phyloP scores from a whole-genome alignment of 2,329 filamentous ascomycete species.

The Neodidymelliopsis sp. region DNA sequence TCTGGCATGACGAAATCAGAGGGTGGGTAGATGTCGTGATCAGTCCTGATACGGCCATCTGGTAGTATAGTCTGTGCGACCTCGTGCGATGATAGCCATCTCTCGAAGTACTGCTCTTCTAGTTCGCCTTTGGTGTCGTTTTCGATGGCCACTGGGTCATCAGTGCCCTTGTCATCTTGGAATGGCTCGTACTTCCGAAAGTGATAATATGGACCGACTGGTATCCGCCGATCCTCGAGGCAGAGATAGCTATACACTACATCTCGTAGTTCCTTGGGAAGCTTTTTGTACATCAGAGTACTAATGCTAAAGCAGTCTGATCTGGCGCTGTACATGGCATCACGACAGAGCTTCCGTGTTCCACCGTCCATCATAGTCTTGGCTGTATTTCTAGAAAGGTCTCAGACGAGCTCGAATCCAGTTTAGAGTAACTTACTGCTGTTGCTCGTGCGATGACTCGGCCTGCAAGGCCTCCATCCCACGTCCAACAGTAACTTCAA shows the following conservation, averaged over 20 bases:
- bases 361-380: too few species aligned
- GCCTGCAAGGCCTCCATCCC: neutral
- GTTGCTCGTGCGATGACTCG: neutral
- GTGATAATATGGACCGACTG: slow-evolving; percentile 34
- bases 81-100: neutral
- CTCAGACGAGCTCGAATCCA: neutral
- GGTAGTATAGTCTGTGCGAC: slow-evolving; percentile 9
- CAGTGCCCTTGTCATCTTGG: neutral
- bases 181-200: slow-evolving; percentile 24
- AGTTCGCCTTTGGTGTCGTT: too few species aligned
- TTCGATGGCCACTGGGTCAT: neutral
- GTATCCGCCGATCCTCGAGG: slow-evolving; percentile 31
- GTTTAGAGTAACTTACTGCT: slow-evolving; percentile 7
- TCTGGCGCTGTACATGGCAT: neutral
- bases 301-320: slow-evolving; percentile 24
- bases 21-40: slow-evolving; percentile 29
- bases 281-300: slow-evolving; percentile 26
- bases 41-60: slow-evolving; percentile 27
- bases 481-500: neutral
- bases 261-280: slow-evolving; percentile 31
- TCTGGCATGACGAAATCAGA: slow-evolving; percentile 27
- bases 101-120: slow-evolving; percentile 1
- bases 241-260: slow-evolving; percentile 32
- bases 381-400: neutral
- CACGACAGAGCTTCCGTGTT: neutral